Evolutionary conservation across 495 filamentous ascomycete species (phyloP), one percentile per base, ranked within the genome.

Genomic region (Hypoxylon rickii): DNA sequence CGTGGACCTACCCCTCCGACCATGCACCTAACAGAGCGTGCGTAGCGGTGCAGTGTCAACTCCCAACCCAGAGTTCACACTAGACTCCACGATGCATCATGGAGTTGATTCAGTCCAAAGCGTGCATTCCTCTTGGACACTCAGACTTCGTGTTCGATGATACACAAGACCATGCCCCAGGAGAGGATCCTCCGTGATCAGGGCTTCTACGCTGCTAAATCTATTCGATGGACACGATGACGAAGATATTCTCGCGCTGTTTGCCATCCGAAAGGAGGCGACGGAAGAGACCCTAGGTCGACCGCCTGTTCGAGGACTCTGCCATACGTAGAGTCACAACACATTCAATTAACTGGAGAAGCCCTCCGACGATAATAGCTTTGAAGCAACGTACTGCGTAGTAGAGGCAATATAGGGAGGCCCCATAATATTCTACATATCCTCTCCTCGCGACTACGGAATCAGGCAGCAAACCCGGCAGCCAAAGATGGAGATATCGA

Each of bases 181-280:
- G 49, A n/a, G n/a, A n/a, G 49, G 22, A 93, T 91, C 19, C 83
- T 96, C 29, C 79, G 91, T 38, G 96, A 92, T 74, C 78, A 83
- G 56, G 92, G 92, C 20, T 94, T 95, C 81, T 89, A 91, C 6
- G 83, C n/a, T n/a, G n/a, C n/a, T n/a, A n/a, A 96, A 72, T 89
- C 95, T 71, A 80, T 96, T 73, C 86, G 87, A 66, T 96, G 19
- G 81, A 74, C 45, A 93, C 45, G 81, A 83, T n/a, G 63, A 77
- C 33, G 73, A 77, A 29, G 75, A 80, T 37, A 80, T 76, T 70
- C 79, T 92, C 63, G 83, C 85, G 59, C 65, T 79, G 39, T 69
- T 84, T 11, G 76, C 84, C 24, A 51, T 84, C 51, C 96, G 92
- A 92, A 90, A 88, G 75, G 86, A 91, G 41, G 90, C 87, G 21